These are phyloP conservation scores for Metschnikowia aberdeeniae DNA, from an alignment of 805 yeast species.

Conservation along the genomic window DNA sequence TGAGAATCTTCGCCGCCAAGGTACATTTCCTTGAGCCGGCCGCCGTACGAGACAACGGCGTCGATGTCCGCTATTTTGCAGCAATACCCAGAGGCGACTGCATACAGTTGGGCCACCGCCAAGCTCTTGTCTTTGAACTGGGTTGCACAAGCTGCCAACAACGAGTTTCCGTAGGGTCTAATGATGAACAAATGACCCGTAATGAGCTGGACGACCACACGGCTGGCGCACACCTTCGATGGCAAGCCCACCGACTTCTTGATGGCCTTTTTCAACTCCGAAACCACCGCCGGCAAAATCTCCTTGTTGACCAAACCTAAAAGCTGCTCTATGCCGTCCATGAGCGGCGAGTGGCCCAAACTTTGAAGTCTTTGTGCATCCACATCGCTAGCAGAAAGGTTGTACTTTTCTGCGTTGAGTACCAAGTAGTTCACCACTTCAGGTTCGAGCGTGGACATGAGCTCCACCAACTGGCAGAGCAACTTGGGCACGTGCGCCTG, in stretches of 20 bases:
- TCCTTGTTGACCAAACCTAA: slow-evolving; percentile 53
- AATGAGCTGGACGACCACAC: slow-evolving; percentile 62
- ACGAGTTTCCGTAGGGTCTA: slow-evolving; percentile 54
- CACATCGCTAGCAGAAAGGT: slow-evolving; percentile 62
- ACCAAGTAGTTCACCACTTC: slow-evolving; percentile 82
- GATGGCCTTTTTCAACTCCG: slow-evolving; percentile 50
- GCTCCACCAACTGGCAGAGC: slow-evolving; percentile 60
- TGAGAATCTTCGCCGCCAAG: slow-evolving; percentile 50
- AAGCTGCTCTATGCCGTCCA: slow-evolving; percentile 77
- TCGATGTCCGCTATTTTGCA: slow-evolving; percentile 58
- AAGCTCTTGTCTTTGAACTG: slow-evolving; percentile 70
- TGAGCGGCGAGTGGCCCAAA: slow-evolving; percentile 78
- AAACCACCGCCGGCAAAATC: slow-evolving; percentile 46
- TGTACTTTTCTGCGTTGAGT: slow-evolving; percentile 84
- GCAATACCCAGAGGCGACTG: slow-evolving; percentile 75
- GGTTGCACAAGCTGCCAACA: slow-evolving; percentile 52
- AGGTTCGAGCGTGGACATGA: slow-evolving; percentile 88
- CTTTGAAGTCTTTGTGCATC: slow-evolving; percentile 74
- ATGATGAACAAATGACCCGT: slow-evolving; percentile 47
- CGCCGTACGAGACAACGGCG: slow-evolving; percentile 50
- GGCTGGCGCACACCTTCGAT: slow-evolving; percentile 81
- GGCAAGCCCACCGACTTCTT: slow-evolving; percentile 82
- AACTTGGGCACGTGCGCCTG: slow-evolving; percentile 66
- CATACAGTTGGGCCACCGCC: slow-evolving; percentile 70
- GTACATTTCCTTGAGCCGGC: slow-evolving; percentile 49